Evolutionary conservation across 2,329 filamentous ascomycete species (phyloP).

Genomic region (Salinomyces thailandicus): DNA sequence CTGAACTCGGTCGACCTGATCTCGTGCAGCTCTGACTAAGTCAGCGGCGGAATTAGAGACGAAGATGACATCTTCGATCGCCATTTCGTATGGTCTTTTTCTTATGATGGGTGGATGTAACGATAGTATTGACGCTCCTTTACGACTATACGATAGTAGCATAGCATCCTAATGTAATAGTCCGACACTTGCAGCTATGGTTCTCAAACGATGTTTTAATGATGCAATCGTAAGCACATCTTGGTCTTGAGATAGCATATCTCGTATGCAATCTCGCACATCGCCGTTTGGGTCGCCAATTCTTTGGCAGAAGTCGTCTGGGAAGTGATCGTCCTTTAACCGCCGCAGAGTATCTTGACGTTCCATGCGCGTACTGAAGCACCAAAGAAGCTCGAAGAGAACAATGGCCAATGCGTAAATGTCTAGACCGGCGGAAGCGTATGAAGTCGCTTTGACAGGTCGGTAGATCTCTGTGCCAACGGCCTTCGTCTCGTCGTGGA

Average conservation of each 20-base stretch:
- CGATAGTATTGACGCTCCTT: too few species aligned
- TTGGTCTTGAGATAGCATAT: constrained; percentile 1
- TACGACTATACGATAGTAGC: neutral
- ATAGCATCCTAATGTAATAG: neutral
- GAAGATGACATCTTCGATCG: too few species aligned
- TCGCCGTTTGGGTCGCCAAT: neutral
- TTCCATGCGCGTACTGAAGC: constrained; percentile 38
- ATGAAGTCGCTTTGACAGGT: constrained; percentile 31
- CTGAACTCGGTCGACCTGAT: constrained; percentile 38
- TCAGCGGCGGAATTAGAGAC: too few species aligned
- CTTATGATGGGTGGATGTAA: too few species aligned
- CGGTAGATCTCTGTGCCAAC: constrained; percentile 55
- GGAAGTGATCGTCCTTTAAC: constrained; percentile 17
- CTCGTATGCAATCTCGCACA: constrained; percentile 1
- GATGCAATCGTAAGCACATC: neutral
- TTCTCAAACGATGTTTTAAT: neutral
- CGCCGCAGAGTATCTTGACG: constrained; percentile 25
- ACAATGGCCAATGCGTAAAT: constrained; percentile 53
- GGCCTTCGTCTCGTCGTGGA: constrained; percentile 13
- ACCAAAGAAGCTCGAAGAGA: constrained; percentile 50
- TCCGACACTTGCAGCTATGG: too few species aligned
- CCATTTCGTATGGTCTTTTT: too few species aligned
- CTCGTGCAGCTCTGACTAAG: too few species aligned
- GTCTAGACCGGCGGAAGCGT: constrained; percentile 45
- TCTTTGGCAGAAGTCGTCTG: neutral